Base-by-base conservation (phyloP, 257 asterid species). In the Datura wrightii region DNA sequence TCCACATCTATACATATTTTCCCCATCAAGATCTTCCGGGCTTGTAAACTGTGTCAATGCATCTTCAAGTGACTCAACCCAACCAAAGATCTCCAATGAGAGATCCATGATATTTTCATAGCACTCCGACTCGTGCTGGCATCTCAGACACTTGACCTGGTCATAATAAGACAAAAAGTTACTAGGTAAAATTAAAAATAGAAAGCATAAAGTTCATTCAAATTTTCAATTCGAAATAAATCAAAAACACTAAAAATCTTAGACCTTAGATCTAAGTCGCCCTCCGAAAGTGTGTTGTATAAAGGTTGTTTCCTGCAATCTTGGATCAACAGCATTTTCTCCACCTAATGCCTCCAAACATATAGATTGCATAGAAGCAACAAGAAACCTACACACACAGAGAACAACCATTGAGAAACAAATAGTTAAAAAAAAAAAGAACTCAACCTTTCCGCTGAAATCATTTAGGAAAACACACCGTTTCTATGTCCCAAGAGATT, bases 361-460 rank as follows among this genome's bases (percentile, higher is more conserved):
- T 86, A 95, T 93, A 16, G 98, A 88, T 91, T 95, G 98, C 98
- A 95, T 90, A 11, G 98, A 94, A n/a, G 97, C 95, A 82, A 95
- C 93, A 71, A 95, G 93, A 89, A 94, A 90, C 91, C 98, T 95
- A 89, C 66, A 79, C 67, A 82, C 11, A 44, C 62, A 50, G 19
- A 48, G 82, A 15, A 66, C 63, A 78, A 15, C 9, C 42, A 52
- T 53, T 52, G 15, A 52, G 63, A 52, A 52, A 50, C 48, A 78
- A 52, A 14, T 52, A 78, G 10, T 16, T 44, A 11, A 11, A 74
- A n/a, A 24, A 74, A n/a, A 6, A 2, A 44, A 31, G 5, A 13
- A 52, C 5, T 52, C 82, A 78, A 34, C 19, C 63, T 78, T 41
- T 14, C 82, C 9, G 5, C 60, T 24, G 2, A 48, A 74, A 39